Evolutionary conservation across 2,329 filamentous ascomycete species (phyloP).

Genomic region (Phoma sp.): DNA sequence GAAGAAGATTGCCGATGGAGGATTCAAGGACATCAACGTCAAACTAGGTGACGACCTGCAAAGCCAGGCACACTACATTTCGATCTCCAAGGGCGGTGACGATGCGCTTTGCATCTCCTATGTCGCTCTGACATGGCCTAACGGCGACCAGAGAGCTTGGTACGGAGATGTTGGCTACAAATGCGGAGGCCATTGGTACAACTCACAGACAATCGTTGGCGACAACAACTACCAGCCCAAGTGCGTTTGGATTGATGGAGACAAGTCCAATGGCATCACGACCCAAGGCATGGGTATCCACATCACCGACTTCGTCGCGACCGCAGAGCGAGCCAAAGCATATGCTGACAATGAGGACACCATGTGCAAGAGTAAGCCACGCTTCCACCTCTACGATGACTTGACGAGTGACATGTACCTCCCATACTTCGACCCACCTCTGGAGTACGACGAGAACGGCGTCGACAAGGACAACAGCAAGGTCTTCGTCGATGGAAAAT

Average conservation of each 20-base stretch:
- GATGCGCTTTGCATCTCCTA: constrained; percentile 25
- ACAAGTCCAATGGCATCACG: constrained; percentile 15
- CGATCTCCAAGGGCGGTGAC: constrained; percentile 11
- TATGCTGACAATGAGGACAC: constrained; percentile 13
- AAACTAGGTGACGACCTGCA: background rate
- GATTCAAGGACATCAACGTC: constrained; percentile 9
- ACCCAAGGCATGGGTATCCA: constrained; percentile 22
- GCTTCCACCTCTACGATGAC: constrained; percentile 26
- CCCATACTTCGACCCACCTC: constrained; percentile 32
- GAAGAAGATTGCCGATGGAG: constrained; percentile 6
- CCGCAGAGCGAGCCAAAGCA: constrained; percentile 7
- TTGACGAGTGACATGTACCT: constrained; percentile 26
- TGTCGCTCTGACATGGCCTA: constrained; percentile 19
- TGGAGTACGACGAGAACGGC: constrained; percentile 31
- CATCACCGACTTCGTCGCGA: constrained; percentile 22
- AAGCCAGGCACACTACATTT: constrained; percentile 17
- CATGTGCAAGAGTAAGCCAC: constrained; percentile 19
- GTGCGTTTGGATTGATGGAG: constrained; percentile 21
- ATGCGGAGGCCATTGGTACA: constrained; percentile 21
- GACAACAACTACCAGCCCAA: constrained; percentile 16
- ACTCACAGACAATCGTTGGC: constrained; percentile 16
- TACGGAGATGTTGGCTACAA: constrained; percentile 18
- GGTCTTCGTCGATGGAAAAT: constrained; percentile 3
- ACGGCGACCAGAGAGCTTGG: constrained; percentile 20
- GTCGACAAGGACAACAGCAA: constrained; percentile 15